A percentile compares a stretch with the other conserved stretches of the same genome.
These are phyloP conservation scores for Trypanosomatidae sp. DNA, from an alignment of 208 protist species.

Conservation along the genomic window DNA sequence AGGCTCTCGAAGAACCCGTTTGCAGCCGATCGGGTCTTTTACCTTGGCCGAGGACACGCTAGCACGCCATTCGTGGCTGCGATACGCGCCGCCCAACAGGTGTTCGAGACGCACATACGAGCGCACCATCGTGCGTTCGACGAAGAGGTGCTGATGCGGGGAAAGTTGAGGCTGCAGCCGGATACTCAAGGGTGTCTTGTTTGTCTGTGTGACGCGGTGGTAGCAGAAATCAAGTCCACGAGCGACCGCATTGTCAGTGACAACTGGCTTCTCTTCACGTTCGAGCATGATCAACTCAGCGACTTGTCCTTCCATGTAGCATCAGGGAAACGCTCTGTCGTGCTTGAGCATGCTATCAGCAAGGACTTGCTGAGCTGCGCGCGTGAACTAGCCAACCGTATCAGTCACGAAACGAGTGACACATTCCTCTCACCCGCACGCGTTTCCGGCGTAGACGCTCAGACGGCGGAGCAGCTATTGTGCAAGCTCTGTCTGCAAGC, in stretches of 20 bases:
- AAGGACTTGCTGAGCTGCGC: conserved; percentile 16
- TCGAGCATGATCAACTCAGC: conserved; percentile 2
- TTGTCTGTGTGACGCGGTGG: conserved; percentile 15
- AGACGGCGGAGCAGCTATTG: conserved; percentile 18
- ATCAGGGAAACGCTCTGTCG: conserved; percentile 5
- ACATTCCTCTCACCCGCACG: conserved; percentile 5
- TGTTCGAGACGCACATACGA: conserved; percentile 43
- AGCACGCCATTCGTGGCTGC: conserved; percentile 16
- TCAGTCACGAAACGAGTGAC: conserved; percentile 15
- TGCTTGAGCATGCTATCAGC: conserved; percentile 23
- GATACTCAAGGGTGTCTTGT: background rate
- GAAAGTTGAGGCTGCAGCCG: conserved; percentile 8
- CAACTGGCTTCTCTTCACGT: conserved; percentile 13
- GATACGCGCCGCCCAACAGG: conserved; percentile 31
- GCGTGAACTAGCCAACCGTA: conserved; percentile 12
- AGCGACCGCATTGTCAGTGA: conserved; percentile 9
- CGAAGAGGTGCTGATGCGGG: conserved; percentile 3
- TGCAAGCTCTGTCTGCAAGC: conserved; percentile 11
- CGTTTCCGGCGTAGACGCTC: background rate
- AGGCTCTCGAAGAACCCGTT: conserved; percentile 9
- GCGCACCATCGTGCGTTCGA: conserved; percentile 19
- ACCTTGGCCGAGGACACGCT: conserved; percentile 19
- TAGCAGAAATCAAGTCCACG: conserved; percentile 22
- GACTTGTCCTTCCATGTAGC: conserved; percentile 16
- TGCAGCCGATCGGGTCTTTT: conserved; percentile 11